Conservation (phyloP, 2,329 filamentous ascomycete genomes). For the Stemphylium beticola region DNA sequence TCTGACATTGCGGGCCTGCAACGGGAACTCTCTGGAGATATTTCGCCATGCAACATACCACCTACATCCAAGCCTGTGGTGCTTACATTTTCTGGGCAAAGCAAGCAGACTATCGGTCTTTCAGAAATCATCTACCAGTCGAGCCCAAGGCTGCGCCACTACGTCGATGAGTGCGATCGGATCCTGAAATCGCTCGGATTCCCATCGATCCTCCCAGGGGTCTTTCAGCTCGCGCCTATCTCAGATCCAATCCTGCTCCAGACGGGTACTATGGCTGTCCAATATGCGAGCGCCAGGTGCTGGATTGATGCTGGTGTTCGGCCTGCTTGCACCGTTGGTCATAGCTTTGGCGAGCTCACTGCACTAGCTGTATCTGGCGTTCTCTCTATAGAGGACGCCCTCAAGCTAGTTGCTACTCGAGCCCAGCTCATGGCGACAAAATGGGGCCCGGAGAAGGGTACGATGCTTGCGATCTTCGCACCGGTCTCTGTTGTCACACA, state of each 20-base stretch:
- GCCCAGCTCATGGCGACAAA: slow-evolving; percentile 33
- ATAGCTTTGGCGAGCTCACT: slow-evolving; percentile 51
- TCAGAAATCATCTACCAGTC: slow-evolving; percentile 4
- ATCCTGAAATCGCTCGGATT: slow-evolving; percentile 11
- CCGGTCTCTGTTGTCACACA: slow-evolving; percentile 4
- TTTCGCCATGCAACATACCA: neutral
- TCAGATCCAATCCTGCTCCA: slow-evolving; percentile 21
- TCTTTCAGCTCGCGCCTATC: slow-evolving; percentile 15
- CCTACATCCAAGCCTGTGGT: neutral
- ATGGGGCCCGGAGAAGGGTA: neutral
- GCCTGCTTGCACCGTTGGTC: slow-evolving; percentile 27
- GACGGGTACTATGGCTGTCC: slow-evolving; percentile 22
- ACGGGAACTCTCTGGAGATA: neutral
- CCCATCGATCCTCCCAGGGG: slow-evolving; percentile 12
- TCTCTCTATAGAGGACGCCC: slow-evolving; percentile 40
- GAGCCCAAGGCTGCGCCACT: slow-evolving; percentile 2
- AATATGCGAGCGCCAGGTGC: slow-evolving; percentile 27
- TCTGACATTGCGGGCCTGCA: slow-evolving; percentile 2
- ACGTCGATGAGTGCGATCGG: slow-evolving; percentile 22
- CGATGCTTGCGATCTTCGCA: slow-evolving; percentile 18
- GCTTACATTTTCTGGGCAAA: slow-evolving; percentile 11
- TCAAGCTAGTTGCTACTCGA: slow-evolving; percentile 45
- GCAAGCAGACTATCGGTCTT: slow-evolving; percentile 6
- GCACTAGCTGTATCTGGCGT: slow-evolving; percentile 48
- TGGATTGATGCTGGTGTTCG: slow-evolving; percentile 27